phyloP scores from a whole-genome alignment of 345 rosid genomes.

The Syzygium jambos region DNA sequence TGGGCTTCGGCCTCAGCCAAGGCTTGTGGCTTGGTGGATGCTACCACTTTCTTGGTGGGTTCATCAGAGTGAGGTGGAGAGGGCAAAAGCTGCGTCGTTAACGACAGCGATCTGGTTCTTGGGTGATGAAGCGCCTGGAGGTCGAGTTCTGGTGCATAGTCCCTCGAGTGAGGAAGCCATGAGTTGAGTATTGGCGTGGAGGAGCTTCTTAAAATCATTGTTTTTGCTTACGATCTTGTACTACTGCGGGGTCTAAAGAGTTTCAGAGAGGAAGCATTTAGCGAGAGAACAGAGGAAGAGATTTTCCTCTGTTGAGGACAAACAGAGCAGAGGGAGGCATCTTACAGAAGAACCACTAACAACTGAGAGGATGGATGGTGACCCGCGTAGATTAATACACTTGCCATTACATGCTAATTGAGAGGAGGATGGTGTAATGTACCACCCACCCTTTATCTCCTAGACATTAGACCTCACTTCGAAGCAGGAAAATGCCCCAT shows the following conservation, averaged over 20 bases:
- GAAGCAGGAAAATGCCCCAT: background rate
- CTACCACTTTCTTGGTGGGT: conserved; percentile 7
- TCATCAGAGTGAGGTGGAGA: conserved; percentile 17
- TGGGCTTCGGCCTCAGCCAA: conserved; percentile 15
- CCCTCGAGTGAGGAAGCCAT: conserved; percentile 36
- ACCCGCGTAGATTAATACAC: background rate
- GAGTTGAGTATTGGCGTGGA: conserved; percentile 46
- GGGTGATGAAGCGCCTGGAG: conserved; percentile 10
- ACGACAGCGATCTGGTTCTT: conserved; percentile 30
- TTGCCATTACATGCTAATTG: background rate
- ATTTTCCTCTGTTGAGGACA: background rate
- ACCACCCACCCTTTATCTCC: background rate
- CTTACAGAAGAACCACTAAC: background rate
- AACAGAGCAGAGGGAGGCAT: background rate
- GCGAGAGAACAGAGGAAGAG: background rate
- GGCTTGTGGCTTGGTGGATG: conserved; percentile 1
- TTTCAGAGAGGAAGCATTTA: background rate
- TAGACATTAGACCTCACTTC: background rate
- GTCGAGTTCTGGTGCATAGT: conserved; percentile 37
- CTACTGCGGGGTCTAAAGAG: background rate
- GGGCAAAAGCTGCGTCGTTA: conserved; percentile 1
- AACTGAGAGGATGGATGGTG: background rate
- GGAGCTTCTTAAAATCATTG: conserved; percentile 45
- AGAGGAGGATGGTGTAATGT: background rate
- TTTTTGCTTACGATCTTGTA: background rate